Evolutionary conservation across 805 yeast genomes (phyloP), one percentile per base, ranked within the genome.

Genomic region (Peterozyma xylosa): DNA sequence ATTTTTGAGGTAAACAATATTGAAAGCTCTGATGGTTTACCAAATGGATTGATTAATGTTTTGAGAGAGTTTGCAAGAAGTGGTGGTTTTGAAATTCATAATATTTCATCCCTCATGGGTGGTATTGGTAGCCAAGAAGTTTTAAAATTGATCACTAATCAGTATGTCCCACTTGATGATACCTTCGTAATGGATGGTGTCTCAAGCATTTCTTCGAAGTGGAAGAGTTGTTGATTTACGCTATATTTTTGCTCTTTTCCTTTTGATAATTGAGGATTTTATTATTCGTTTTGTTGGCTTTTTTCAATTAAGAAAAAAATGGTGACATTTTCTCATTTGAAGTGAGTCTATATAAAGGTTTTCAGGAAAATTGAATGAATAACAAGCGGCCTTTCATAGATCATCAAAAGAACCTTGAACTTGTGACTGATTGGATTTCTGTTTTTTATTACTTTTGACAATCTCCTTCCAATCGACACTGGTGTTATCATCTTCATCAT

Each of bases 51-150:
- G 33, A 54, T 59, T 11, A 70, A 69, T 37, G 55, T 66, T 9
- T 52, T 76, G 11, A 59, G 62, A 35, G 75, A 71, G 46, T 57
- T 80, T 41, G 46, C 64, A 4, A 49, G 74, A 45, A 51, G 59
- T 6, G 57, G 67, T 5, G 75, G 76, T 3, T 46, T 52, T 0
- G 78, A 76, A 49, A 41, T 77, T 11, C 81, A 78, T 48, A 82
- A 83, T 52, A 70, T 78, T 13, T 64, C 82, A 16, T 71, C 96
- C 4, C 60, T 87, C 3, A 66, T 86, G 50, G 98, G 96, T 2
- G 98, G 96, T 0, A 66, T 90, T 11, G 89, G 78, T 0, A 82
- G 88, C 3, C 96, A 91, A 57, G 99, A 91, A 57, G 79, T 76
- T 4, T 68, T 87, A 42, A 91, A 93, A 62, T 48, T 76, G 3